Conservation (phyloP, 2,329 filamentous ascomycete genomes). For the Rhynchosporium agropyri region DNA sequence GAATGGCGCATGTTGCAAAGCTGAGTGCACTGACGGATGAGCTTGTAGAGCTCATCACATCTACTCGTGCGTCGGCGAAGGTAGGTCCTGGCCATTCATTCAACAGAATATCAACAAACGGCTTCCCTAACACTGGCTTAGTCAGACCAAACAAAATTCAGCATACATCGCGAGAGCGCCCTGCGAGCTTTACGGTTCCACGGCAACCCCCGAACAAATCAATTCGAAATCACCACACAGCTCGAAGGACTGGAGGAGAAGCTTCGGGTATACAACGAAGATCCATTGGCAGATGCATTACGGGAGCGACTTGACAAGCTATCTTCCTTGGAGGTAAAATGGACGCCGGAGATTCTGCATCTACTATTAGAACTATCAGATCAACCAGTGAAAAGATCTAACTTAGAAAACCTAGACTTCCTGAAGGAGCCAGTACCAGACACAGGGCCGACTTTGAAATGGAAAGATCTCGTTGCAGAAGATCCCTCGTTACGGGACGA, state of each 20-base stretch:
- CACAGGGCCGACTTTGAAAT: conserved; percentile 60
- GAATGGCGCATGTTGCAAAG: conserved; percentile 72
- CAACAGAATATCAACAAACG: not conserved
- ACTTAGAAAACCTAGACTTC: conserved; percentile 62
- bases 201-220: conserved; percentile 68
- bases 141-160: conserved; percentile 46
- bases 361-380: conserved; percentile 82
- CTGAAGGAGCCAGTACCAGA: conserved; percentile 52
- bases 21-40: conserved; percentile 69
- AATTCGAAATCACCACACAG: conserved; percentile 69
- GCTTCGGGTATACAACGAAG: conserved; percentile 77
- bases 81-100: conserved; percentile 17
- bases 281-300: conserved; percentile 75
- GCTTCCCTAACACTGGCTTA: conserved; percentile 29
- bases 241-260: conserved; percentile 81
- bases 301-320: conserved; percentile 62
- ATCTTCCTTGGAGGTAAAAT: conserved; percentile 56
- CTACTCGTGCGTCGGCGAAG: conserved; percentile 55
- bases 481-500: conserved; percentile 72
- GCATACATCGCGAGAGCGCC: conserved; percentile 51
- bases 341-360: conserved; percentile 77
- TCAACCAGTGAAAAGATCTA: conserved; percentile 71
- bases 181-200: conserved; percentile 57
- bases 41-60: conserved; percentile 66
- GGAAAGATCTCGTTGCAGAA: conserved; percentile 77